phyloP scores from a whole-genome alignment of 306 rosid species.

The Senna tora region DNA sequence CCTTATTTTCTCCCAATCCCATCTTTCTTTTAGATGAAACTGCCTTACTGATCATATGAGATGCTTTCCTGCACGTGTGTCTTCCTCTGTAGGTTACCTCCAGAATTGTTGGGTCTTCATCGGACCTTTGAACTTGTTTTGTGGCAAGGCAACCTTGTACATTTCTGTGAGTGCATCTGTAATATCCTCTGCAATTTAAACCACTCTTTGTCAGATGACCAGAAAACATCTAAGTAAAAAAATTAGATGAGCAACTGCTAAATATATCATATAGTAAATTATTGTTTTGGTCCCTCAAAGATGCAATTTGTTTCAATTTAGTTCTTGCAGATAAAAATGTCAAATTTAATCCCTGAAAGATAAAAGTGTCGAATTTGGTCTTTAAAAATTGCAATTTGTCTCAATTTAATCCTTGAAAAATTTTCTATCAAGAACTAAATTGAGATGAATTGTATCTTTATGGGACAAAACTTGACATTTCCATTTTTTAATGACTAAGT shows the following conservation, averaged over 20 bases:
- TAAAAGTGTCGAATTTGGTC: too few relatives aligned
- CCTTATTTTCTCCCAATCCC: slow-evolving; percentile 35
- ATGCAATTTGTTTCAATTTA: too few relatives aligned
- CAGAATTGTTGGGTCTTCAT: slow-evolving; percentile 49
- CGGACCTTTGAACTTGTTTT: slow-evolving; percentile 82
- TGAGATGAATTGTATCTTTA: too few relatives aligned
- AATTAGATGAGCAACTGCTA: background rate
- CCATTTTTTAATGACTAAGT: too few relatives aligned
- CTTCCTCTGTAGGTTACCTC: slow-evolving; percentile 63
- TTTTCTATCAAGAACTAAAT: too few relatives aligned
- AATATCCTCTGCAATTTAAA: slow-evolving; percentile 70
- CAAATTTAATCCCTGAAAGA: too few relatives aligned
- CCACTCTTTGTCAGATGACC: background rate
- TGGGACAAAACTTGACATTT: too few relatives aligned
- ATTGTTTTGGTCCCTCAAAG: too few relatives aligned
- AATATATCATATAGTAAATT: too few relatives aligned
- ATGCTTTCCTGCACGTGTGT: slow-evolving; percentile 68
- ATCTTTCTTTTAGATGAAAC: slow-evolving; percentile 33
- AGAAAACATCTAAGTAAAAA: background rate
- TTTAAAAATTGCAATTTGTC: too few relatives aligned
- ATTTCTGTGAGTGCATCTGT: slow-evolving; percentile 74
- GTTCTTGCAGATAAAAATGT: too few relatives aligned
- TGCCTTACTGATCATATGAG: slow-evolving; percentile 37
- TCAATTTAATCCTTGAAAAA: too few relatives aligned
- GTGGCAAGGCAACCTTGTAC: slow-evolving; percentile 78